Evolutionary conservation across 2,329 filamentous ascomycete genomes (phyloP), one percentile per base, ranked within the genome.

Genomic region (Sclerotinia subarctica): DNA sequence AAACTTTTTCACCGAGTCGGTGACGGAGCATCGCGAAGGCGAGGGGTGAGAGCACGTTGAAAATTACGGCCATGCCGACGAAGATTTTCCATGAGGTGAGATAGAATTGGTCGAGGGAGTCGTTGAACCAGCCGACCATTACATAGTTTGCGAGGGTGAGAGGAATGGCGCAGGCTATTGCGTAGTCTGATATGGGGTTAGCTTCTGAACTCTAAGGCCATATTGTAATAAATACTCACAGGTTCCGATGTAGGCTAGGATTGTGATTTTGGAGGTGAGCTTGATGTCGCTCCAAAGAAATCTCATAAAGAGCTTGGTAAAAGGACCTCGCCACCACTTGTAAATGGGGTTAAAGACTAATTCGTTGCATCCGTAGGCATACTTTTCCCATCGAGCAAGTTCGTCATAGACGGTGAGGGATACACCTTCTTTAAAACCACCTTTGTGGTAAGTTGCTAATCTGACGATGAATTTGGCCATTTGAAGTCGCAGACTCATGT

Each of bases 401-500:
- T 92, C 89, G 71, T 91, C 89, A 74, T 91, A 91, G 11, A 91
- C 87, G 0, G 89, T 91, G 21, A 92, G 81, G 0, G 88, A 91
- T 0, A 92, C 89, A 70, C 89, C 89, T 73, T 92, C 89, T 74
- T 92, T 87, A 79, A 92, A 93, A 8, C 86, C 89, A 6, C 87
- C 85, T 47, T 85, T 85, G 66, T 88, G 86, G 79, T 91, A 93
- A 0, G 88, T 84, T 15, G 86, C 90, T 0, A 92, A 81, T 17
- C 90, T 88, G 57, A 92, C 85, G 47, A 87, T 82, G 77, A 90
- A 91, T 32, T 89, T 89, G 24, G 81, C 81, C 71, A 86, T 87
- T 77, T 93, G 90, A 5, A 93, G 82, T 47, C 90, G 88, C 0
- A 93, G 82, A 15, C 88, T 85, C 79, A 92, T 90, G 70, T 93